phyloP scores from a whole-genome alignment of 2,329 filamentous ascomycete genomes.

The Fusarium siculi region DNA sequence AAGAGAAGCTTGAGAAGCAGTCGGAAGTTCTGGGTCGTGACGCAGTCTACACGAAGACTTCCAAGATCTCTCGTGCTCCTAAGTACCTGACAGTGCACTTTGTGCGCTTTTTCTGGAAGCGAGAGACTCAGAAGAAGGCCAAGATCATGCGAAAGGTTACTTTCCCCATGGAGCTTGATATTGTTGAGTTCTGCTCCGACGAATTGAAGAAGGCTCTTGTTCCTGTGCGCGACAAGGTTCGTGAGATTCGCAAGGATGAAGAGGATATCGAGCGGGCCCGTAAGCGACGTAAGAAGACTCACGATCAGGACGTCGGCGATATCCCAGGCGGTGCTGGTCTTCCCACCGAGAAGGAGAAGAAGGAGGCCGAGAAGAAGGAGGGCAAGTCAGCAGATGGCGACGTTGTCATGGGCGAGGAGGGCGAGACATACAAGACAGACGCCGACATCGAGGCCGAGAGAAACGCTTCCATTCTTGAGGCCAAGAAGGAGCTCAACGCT shows the following conservation, averaged over 20 bases:
- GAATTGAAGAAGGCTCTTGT: constrained; percentile 84
- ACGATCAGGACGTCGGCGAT: constrained; percentile 59
- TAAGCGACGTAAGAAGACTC: constrained; percentile 84
- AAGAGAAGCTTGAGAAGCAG: constrained; percentile 90
- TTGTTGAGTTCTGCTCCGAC: constrained; percentile 95
- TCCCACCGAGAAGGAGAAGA: constrained; percentile 62
- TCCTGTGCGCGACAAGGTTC: constrained; percentile 95
- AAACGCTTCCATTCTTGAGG: constrained; percentile 75
- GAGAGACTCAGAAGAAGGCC: constrained; percentile 95
- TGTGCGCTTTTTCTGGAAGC: constrained; percentile 98
- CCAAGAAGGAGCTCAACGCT: constrained; percentile 88
- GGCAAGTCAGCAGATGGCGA: constrained; percentile 69
- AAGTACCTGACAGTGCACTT: constrained; percentile 98
- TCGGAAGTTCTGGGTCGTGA: constrained; percentile 82
- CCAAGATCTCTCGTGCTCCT: constrained; percentile 88
- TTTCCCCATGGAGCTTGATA: constrained; percentile 92
- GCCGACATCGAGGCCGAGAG: constrained; percentile 91
- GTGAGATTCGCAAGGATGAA: constrained; percentile 94
- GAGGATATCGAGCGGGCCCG: constrained; percentile 90
- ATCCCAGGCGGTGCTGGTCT: constrained; percentile 59
- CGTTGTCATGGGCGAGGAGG: constrained; percentile 68
- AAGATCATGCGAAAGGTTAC: constrained; percentile 99
- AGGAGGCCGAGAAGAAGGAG: constrained; percentile 62
- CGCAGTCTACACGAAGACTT: constrained; percentile 87
- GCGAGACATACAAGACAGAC: constrained; percentile 88